These are phyloP conservation scores for Saitozyma sp. DNA, from an alignment of 768 basidiomycete genomes.

Conservation along the genomic window DNA sequence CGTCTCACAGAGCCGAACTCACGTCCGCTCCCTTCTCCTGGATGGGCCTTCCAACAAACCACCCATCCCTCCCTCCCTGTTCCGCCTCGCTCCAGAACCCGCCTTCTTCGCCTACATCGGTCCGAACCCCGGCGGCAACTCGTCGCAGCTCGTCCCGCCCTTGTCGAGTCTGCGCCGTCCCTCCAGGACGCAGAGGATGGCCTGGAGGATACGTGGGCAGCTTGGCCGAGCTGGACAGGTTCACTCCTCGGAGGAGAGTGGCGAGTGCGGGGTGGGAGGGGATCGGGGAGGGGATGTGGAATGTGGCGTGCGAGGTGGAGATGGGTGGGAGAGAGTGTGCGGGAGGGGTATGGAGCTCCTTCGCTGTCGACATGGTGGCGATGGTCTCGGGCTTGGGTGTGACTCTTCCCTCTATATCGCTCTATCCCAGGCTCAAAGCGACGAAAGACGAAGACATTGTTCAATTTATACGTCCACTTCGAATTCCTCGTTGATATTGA, in stretches of 20 bases:
- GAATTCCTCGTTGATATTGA: no score
- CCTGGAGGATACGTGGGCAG: conserved; percentile 58
- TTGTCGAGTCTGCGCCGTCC: conserved; percentile 2
- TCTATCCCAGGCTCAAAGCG: no score
- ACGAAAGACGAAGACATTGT: no score
- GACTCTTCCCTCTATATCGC: no score
- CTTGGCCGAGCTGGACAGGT: conserved; percentile 86
- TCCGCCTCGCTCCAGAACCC: conserved; percentile 83
- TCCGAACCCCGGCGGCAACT: conserved; percentile 53
- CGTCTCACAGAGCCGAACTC: conserved; percentile 14
- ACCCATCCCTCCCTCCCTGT: conserved; percentile 61
- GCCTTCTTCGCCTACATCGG: conserved; percentile 68
- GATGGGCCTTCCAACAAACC: conserved; percentile 75
- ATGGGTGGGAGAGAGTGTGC: no score
- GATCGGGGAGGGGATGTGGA: no score
- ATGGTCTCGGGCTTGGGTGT: no score
- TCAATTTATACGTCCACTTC: no score
- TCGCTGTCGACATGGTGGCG: no score
- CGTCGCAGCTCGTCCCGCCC: conserved; percentile 23
- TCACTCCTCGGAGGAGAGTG: conserved; percentile 84
- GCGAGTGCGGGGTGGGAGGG: no score
- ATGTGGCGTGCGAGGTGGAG: no score
- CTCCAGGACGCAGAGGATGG: background rate
- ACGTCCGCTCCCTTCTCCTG: conserved; percentile 69
- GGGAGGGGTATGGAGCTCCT: no score